Percentiles rank a stretch among this genome's conserved stretches.
phyloP scores from a whole-genome alignment of 192 early-diverging fungal genomes.

The Cetraspora pellucida region DNA sequence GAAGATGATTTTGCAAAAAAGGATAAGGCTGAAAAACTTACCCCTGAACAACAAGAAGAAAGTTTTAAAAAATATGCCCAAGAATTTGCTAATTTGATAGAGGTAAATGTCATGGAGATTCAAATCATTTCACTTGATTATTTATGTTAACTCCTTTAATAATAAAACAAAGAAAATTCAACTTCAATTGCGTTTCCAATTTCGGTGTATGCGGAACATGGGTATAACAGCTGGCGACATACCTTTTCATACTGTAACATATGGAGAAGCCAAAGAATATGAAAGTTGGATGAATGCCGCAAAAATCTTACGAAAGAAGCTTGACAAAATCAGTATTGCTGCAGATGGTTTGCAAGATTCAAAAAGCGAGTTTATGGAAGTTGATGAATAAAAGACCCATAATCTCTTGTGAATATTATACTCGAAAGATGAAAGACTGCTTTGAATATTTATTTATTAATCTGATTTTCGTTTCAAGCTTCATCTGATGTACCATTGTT shows the following conservation, averaged over 20 bases:
- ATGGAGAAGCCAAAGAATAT: constrained; percentile 49
- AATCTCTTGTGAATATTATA: background rate
- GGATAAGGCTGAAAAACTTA: constrained; percentile 22
- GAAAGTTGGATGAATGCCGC: constrained; percentile 49
- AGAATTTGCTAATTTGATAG: constrained; percentile 38
- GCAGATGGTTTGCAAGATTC: constrained; percentile 8
- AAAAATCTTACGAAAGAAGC: constrained; percentile 30
- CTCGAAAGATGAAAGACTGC: no score
- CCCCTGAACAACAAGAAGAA: constrained; percentile 33
- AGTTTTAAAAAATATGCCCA: constrained; percentile 38
- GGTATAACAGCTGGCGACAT: constrained; percentile 46
- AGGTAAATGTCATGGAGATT: constrained; percentile 19
- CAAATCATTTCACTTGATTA: background rate
- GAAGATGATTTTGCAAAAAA: constrained; percentile 14
- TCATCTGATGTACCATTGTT: no score
- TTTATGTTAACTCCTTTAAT: background rate
- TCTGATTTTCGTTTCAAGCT: no score
- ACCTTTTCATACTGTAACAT: constrained; percentile 45
- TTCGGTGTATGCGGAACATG: constrained; percentile 44
- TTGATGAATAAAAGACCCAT: constrained; percentile 2
- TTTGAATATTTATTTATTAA: no score
- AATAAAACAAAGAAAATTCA: constrained; percentile 36
- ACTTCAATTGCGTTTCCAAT: constrained; percentile 39
- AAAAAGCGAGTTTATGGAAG: constrained; percentile 5
- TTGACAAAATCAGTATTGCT: background rate